phyloP scores from a whole-genome alignment of 345 rosid species.

The Eucalyptus cloeziana region DNA sequence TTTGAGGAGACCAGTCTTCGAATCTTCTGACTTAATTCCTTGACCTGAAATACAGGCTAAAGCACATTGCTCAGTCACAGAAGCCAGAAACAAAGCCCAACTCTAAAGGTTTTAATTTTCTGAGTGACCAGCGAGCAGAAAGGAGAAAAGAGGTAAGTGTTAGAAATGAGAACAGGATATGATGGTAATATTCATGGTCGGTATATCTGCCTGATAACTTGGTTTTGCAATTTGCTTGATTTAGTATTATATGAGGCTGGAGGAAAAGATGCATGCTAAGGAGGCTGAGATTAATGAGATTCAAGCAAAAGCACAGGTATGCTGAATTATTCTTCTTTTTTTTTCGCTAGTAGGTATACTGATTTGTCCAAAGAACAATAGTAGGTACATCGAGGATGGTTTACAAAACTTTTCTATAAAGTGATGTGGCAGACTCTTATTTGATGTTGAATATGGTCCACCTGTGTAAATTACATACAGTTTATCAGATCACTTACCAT shows the following conservation, averaged over 20 bases:
- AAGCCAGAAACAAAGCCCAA: constrained; percentile 30
- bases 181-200: neutral
- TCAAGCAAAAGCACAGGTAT: constrained; percentile 63
- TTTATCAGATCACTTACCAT: neutral
- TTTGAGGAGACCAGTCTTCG: neutral
- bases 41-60: constrained; percentile 17
- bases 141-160: constrained; percentile 68
- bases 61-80: constrained; percentile 13
- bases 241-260: constrained; percentile 65
- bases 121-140: constrained; percentile 60
- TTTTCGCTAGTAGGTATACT: neutral
- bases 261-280: constrained; percentile 65
- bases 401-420: neutral
- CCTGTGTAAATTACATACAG: neutral
- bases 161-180: neutral
- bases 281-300: constrained; percentile 56
- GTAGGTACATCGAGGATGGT: neutral
- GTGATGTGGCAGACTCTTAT: neutral
- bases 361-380: neutral
- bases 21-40: neutral
- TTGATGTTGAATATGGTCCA: neutral
- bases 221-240: neutral
- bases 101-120: constrained; percentile 40
- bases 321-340: neutral
- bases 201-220: neutral